phyloP scores from a whole-genome alignment of 2,329 filamentous ascomycete genomes.

The Aspergillus nomiae region DNA sequence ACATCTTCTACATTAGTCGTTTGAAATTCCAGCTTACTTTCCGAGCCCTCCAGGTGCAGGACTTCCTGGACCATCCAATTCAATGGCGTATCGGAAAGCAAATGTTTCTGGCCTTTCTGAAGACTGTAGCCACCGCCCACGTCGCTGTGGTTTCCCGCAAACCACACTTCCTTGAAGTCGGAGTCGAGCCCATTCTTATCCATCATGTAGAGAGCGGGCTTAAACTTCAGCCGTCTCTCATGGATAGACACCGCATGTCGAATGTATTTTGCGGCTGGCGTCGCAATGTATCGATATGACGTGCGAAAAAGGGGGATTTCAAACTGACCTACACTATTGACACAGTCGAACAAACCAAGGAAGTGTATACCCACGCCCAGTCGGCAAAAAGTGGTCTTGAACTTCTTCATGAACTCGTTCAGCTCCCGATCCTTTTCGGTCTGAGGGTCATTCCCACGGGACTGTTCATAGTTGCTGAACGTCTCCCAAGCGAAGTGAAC shows the following conservation, averaged over 20 bases:
- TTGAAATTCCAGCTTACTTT: constrained; percentile 26
- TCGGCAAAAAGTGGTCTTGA: constrained; percentile 53
- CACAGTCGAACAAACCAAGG: constrained; percentile 59
- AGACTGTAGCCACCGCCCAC: constrained; percentile 57
- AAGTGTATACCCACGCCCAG: constrained; percentile 53
- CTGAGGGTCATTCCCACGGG: constrained; percentile 27
- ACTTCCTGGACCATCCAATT: constrained; percentile 58
- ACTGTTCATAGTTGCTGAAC: constrained; percentile 35
- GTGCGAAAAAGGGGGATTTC: constrained; percentile 31
- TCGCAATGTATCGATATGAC: constrained; percentile 36
- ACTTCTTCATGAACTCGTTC: constrained; percentile 41
- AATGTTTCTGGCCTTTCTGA: constrained; percentile 27
- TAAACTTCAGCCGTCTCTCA: constrained; percentile 59
- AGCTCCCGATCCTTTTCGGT: constrained; percentile 21
- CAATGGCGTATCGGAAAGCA: constrained; percentile 53
- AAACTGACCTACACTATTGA: constrained; percentile 49
- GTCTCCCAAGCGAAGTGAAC: constrained; percentile 51
- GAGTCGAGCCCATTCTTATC: constrained; percentile 33
- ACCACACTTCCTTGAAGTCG: constrained; percentile 58
- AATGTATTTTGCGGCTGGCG: constrained; percentile 49
- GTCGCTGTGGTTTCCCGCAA: constrained; percentile 57
- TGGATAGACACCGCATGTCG: constrained; percentile 58
- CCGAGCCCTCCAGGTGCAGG: constrained; percentile 21
- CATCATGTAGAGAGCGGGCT: constrained; percentile 48
- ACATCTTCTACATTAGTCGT: constrained; percentile 17